phyloP scores from a whole-genome alignment of 106 monocot species.

The Apostasia shenzhenica region DNA sequence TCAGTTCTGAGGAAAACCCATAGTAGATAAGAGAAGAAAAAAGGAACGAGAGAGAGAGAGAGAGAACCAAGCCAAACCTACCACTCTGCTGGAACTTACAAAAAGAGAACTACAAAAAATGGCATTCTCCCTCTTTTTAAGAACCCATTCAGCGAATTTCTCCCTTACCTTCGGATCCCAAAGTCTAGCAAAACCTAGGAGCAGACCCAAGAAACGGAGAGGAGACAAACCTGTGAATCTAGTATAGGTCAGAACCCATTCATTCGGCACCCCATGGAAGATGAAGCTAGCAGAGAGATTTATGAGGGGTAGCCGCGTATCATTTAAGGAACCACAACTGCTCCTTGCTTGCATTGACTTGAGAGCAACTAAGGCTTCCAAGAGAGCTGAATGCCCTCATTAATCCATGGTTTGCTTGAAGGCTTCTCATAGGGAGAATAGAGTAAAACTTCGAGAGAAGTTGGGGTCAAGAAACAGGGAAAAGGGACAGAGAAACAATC shows the following conservation, averaged over 20 bases:
- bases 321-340: not conserved
- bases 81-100: not conserved
- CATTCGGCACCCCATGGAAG: not conserved
- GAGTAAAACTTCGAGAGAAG: not conserved
- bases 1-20: no score
- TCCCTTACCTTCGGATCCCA: not conserved
- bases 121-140: not conserved
- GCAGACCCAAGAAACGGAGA: not conserved
- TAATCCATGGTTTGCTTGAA: not conserved
- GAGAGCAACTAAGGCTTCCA: not conserved
- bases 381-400: not conserved
- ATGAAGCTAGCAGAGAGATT: no score
- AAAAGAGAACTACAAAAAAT: not conserved
- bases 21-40: not conserved
- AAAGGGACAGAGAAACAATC: not conserved
- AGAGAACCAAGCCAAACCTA: no score
- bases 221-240: not conserved
- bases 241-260: not conserved
- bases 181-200: no score
- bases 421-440: not conserved
- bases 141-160: not conserved
- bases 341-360: not conserved
- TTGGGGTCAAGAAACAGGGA: not conserved
- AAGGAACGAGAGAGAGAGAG: not conserved
- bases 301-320: not conserved